Percentiles rank a stretch among this genome's conserved stretches.
These are phyloP conservation scores for Globisporangium sylvaticum DNA, from an alignment of 352 stramenopile species.

Conservation along the genomic window DNA sequence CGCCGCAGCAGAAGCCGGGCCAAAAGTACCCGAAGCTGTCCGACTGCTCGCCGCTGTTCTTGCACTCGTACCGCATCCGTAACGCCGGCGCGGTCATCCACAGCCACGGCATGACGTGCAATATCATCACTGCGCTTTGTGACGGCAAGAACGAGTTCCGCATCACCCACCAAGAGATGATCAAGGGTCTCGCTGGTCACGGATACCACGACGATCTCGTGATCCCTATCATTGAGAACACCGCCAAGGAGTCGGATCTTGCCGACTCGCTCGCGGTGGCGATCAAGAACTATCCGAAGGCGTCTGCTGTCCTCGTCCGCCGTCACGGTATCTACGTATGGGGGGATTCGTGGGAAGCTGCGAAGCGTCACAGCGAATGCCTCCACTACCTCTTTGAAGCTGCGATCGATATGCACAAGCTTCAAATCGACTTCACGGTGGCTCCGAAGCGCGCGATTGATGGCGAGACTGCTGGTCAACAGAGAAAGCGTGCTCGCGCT, in stretches of 20 bases:
- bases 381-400: conserved; percentile 96
- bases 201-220: conserved; percentile 91
- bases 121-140: conserved; percentile 89
- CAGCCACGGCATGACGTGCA: conserved; percentile 81
- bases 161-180: conserved; percentile 96
- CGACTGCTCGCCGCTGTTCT: conserved; percentile 93
- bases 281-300: conserved; percentile 86
- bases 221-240: conserved; percentile 97
- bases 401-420: conserved; percentile 87
- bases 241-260: conserved; percentile 89
- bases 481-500: conserved; percentile 37
- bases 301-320: conserved; percentile 92
- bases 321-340: conserved; percentile 96
- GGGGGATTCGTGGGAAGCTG: conserved; percentile 94
- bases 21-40: conserved; percentile 80
- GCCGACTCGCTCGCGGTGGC: conserved; percentile 84
- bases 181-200: conserved; percentile 93
- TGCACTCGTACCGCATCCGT: conserved; percentile 88
- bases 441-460: conserved; percentile 21
- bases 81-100: conserved; percentile 72
- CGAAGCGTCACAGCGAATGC: conserved; percentile 95
- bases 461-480: conserved; percentile 43
- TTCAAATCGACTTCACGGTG: conserved; percentile 71
- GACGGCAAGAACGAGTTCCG: conserved; percentile 78
- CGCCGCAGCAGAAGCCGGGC: conserved; percentile 35